Evolutionary conservation across 129 eudicot genomes (phyloP), one percentile per base, ranked within the genome.

Genomic region (Flaveria bidentis): DNA sequence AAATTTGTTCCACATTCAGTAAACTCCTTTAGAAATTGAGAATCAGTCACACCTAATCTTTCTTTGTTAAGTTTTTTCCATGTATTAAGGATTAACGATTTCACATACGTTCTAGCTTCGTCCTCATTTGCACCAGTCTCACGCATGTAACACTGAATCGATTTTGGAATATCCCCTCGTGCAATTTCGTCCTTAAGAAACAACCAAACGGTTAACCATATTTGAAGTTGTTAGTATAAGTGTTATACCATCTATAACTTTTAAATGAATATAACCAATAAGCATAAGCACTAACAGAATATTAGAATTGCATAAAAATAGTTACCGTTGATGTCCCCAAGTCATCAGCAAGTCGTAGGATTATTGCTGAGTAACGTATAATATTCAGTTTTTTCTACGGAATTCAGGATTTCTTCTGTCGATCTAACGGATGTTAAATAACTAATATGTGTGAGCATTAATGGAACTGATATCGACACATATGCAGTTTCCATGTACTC

Each of bases 401-500:
- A 25, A 11, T 80, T 73, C 49, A 73, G 46, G 18, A 72, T 80
- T 22, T 84, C 85, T 17, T 72, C 65, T 0, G 71, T 58, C 22
- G 82, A 23, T 4, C 69, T 28, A 70, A 78, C 51, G 9, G 47
- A 36, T n/a, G 45, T 61, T 11, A 69, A 17, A 20, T 65, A 53
- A 62, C 51, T 53, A 30, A 73, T 60, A 70, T 81, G 85, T 3
- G 49, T 28, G 14, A 75, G 55, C 20, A 75, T 39, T 1, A 81
- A 62, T 6, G 73, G 70, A 52, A 80, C 80, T 67, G 87, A 30
- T 72, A 73, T 63, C 0, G 92, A 82, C 36, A 82, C 65, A 81
- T 78, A 82, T 8, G 82, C 85, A 74, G 73, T 82, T 41, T 71
- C 57, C 20, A 82, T 66, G 73, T 87, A 87, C 47, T 85, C 92